Evolutionary conservation across 2,329 filamentous ascomycete species (phyloP).

Genomic region (Fusarium nygamai): DNA sequence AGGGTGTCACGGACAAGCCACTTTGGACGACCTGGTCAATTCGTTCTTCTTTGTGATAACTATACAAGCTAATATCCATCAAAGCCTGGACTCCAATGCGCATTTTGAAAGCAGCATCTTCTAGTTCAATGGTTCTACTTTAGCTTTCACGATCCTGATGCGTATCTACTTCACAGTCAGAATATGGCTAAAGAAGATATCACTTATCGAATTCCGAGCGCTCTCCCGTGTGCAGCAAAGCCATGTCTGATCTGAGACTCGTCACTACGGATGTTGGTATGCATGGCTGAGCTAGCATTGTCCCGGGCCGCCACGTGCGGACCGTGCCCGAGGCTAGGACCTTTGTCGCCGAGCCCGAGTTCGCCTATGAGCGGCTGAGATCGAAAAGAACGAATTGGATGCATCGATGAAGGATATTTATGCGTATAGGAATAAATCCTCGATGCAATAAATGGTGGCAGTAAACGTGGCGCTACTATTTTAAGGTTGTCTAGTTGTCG

Average conservation of each 20-base stretch:
- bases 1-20: not conserved
- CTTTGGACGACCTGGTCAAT: fast-evolving
- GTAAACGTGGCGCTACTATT: not conserved
- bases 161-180: not conserved
- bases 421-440: not conserved
- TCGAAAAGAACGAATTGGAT: not conserved
- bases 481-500: not conserved
- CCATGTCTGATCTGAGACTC: not conserved
- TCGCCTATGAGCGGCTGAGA: not conserved
- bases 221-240: not conserved
- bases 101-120: not conserved
- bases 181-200: too few species aligned
- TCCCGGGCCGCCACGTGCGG: not conserved
- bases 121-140: not conserved
- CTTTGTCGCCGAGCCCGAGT: not conserved
- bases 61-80: not conserved
- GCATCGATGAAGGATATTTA: not conserved
- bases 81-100: not conserved
- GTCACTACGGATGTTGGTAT: not conserved
- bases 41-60: too few species aligned
- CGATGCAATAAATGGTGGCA: not conserved
- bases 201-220: not conserved
- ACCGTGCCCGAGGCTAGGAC: not conserved
- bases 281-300: not conserved
- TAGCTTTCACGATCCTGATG: not conserved